Conservation (phyloP, 495 filamentous ascomycete genomes). For the Aspergillus kassunensis region DNA sequence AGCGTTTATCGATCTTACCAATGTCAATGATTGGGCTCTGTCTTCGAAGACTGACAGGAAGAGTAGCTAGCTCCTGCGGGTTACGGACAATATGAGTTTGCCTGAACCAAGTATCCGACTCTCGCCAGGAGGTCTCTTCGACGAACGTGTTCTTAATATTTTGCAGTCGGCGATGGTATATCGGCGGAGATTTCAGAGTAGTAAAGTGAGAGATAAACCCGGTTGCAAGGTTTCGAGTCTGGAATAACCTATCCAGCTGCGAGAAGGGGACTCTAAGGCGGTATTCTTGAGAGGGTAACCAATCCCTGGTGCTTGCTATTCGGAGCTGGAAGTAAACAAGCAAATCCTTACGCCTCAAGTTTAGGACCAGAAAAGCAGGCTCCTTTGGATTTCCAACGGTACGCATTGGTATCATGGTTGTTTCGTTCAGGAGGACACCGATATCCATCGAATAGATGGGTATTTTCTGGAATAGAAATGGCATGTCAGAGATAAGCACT, state of each 20-base stretch:
- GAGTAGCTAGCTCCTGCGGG: slow-evolving; percentile 20
- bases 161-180: slow-evolving; percentile 54
- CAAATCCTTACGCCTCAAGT: slow-evolving; percentile 26
- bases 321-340: slow-evolving; percentile 27
- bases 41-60: slow-evolving; percentile 55
- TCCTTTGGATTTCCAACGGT: slow-evolving; percentile 16
- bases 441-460: slow-evolving; percentile 28
- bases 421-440: slow-evolving; percentile 27
- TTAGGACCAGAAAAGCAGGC: slow-evolving; percentile 18
- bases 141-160: slow-evolving; percentile 38
- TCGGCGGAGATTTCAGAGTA: slow-evolving; percentile 59
- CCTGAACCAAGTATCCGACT: slow-evolving; percentile 68
- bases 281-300: slow-evolving; percentile 24
- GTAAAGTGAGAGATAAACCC: slow-evolving; percentile 51
- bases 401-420: slow-evolving; percentile 28
- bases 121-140: slow-evolving; percentile 52
- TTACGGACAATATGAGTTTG: slow-evolving; percentile 65
- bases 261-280: slow-evolving; percentile 61
- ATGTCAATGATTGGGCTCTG: slow-evolving; percentile 64
- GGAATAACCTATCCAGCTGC: slow-evolving; percentile 55
- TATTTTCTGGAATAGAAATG: slow-evolving; percentile 21
- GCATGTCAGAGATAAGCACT: neutral
- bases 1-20: slow-evolving; percentile 43
- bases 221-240: slow-evolving; percentile 27
- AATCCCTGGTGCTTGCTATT: slow-evolving; percentile 4